phyloP scores from a whole-genome alignment of 2,329 filamentous ascomycete genomes.

The Alternaria tenuissima region DNA sequence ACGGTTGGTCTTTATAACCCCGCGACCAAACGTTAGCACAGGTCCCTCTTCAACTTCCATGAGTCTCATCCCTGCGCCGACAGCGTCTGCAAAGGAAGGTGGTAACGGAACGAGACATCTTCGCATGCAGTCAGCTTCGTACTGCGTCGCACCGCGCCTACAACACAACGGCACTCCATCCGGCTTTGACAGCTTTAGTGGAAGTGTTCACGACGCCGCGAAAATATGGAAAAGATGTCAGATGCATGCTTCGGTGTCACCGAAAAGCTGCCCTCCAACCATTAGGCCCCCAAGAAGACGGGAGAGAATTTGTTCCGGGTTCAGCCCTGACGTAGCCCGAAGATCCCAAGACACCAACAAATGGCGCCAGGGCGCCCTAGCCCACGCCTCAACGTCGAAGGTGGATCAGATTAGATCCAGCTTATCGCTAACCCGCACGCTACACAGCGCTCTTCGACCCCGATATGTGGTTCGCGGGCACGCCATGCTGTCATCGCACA shows the following conservation, averaged over 20 bases:
- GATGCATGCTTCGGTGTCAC: not conserved
- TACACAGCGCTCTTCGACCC: not conserved
- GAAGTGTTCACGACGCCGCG: not conserved
- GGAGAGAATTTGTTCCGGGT: constrained; percentile 1
- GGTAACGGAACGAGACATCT: not conserved
- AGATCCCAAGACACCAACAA: constrained; percentile 4
- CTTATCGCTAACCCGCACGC: not conserved
- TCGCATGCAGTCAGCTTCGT: not conserved
- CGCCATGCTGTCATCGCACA: constrained; percentile 12
- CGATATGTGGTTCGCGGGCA: not conserved
- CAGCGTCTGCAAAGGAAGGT: not conserved
- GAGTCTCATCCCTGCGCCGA: not conserved
- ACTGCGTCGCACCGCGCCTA: not conserved
- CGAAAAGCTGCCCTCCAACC: not conserved
- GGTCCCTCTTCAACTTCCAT: too few species aligned
- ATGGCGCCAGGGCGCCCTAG: not conserved
- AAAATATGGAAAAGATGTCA: not conserved
- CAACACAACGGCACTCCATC: not conserved
- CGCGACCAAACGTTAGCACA: too few species aligned
- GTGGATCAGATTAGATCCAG: constrained; percentile 22
- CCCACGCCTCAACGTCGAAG: not conserved
- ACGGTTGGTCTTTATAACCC: too few species aligned
- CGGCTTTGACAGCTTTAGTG: not conserved
- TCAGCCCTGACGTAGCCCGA: constrained; percentile 17
- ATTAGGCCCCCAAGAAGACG: not conserved